Base-by-base conservation (phyloP, 192 early-diverging fungal genomes). In the Podila horticola region DNA sequence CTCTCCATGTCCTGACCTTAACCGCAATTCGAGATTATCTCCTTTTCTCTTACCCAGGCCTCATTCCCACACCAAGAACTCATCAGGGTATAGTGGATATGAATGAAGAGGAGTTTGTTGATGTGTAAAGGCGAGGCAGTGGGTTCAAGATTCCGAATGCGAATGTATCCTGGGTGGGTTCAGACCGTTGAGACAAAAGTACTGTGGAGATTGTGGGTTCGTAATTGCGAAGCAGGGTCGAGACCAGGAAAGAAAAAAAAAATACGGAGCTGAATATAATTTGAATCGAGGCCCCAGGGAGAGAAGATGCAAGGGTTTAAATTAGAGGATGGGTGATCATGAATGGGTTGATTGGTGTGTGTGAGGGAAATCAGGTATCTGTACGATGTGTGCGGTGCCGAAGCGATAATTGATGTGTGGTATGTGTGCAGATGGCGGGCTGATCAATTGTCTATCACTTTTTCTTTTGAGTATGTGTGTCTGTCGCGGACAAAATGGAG, bases 31-130 rank as follows among this genome's bases (percentile, higher is more conserved):
- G 11, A 24, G 50, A 19, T 24, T 55, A 22, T 24, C 5, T 55
- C 5, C 22, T 3, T 4, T 36, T n/a, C 9, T 17, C 33, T 55
- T 79, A 79, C 76, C 76, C 76, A 79, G 2, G 66, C 52, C 45
- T 79, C 76, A 61, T 79, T 68, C 59, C 76, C 70, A 51, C 76
- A 79, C 76, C 76, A 79, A 26, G 76, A 79, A 68, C 65, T 79
- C 76, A 79, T 79, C 28, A 38, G 52, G 41, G 41, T 45, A 45
- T 45, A 45, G 13, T 45, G 41, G 41, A 17, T 45, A 45, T 45
- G 41, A 17, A 45, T 45, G 15, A 17, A 55, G 24, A 55, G 52
- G 20, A 4, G 20, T 55, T 12, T 55, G 20, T 22, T 55, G 52
- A 24, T 55, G 20, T 36, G 52, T n/a, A 22, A 24, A 55, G 20